phyloP scores from a whole-genome alignment of 495 filamentous ascomycete genomes.

The Neurospora sp. region DNA sequence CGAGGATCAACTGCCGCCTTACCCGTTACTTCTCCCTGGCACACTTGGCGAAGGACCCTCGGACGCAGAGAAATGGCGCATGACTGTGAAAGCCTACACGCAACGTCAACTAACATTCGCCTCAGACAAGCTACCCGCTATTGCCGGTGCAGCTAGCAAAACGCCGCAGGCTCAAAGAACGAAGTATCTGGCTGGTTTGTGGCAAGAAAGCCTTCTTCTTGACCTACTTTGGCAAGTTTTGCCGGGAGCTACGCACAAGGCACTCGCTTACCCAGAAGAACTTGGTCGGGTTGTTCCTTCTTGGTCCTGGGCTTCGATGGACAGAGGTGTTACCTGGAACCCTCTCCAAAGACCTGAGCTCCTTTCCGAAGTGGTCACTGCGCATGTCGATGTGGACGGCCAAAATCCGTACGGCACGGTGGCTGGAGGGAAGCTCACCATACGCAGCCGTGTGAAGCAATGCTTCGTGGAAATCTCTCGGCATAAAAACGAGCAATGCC shows the following conservation, averaged over 20 bases:
- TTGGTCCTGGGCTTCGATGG: not conserved
- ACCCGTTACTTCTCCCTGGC: not conserved
- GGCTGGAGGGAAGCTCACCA: not conserved
- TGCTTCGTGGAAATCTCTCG: not conserved
- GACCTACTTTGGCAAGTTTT: not conserved
- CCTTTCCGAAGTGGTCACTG: not conserved
- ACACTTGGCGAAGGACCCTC: not conserved
- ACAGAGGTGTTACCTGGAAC: not conserved
- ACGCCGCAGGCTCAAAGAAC: conserved; percentile 20
- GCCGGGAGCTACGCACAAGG: not conserved
- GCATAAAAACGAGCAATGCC: not conserved
- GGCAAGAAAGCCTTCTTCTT: conserved; percentile 3
- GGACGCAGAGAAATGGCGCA: conserved; percentile 2
- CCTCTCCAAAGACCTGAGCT: not conserved
- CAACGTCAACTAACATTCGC: conserved; percentile 29
- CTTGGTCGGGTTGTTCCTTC: not conserved
- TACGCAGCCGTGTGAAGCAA: not conserved
- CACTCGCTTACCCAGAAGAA: not conserved
- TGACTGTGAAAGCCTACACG: not conserved
- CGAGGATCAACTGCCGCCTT: not conserved
- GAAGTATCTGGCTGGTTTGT: conserved; percentile 35
- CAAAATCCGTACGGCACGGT: not conserved
- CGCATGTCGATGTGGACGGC: not conserved
- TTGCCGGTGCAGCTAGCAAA: conserved; percentile 21
- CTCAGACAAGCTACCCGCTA: conserved; percentile 39